Evolutionary conservation across 345 rosid species (phyloP), one percentile per base, ranked within the genome.

Genomic region (Xanthoceras sorbifolium): DNA sequence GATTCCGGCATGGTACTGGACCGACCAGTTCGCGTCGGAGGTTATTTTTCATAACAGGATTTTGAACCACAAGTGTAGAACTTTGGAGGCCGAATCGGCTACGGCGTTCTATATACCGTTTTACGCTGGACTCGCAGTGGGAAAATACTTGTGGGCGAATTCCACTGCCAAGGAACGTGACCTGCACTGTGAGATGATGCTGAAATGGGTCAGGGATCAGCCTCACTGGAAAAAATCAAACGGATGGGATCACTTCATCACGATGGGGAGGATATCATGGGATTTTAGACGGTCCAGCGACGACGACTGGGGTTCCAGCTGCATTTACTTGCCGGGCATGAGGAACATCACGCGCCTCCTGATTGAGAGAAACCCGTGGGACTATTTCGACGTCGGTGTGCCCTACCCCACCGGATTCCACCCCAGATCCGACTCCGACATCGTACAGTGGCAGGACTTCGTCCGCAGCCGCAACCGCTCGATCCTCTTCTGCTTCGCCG

Each of bases 391-490:
- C 59, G 93, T 97, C 75, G 97, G 93, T 60, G 87, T 94, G 0
- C 99, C 99, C 0, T 97, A 97, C 84, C 99, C 99, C 42, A 97
- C 98, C 1, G 97, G 98, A 76, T 97, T 97, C 93, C 99, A 97
- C 85, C 99, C 99, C 22, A 60, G 93, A 62, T 82, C 97, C 9
- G 93, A 85, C 55, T 60, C 86, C 64, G 99, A 97, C 61, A 74
- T 97, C 57, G n/a, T 79, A 1, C 81, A 79, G 14, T 96, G 99
- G 99, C 98, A 96, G 75, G 90, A 88, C 31, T 87, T 79, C 59
- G 97, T 96, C 26, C 83, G 98, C 2, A 62, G 64, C 12, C 89
- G 90, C 0, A 79, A 70, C 6, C 93, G 98, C 8, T 36, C 80
- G 0, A 86, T 84, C 0, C 90, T 96, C 6, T 96, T 94, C 87